These are phyloP conservation scores for Thalassiosira profunda DNA, from an alignment of 108 stramenopile genomes.

Conservation along the genomic window DNA sequence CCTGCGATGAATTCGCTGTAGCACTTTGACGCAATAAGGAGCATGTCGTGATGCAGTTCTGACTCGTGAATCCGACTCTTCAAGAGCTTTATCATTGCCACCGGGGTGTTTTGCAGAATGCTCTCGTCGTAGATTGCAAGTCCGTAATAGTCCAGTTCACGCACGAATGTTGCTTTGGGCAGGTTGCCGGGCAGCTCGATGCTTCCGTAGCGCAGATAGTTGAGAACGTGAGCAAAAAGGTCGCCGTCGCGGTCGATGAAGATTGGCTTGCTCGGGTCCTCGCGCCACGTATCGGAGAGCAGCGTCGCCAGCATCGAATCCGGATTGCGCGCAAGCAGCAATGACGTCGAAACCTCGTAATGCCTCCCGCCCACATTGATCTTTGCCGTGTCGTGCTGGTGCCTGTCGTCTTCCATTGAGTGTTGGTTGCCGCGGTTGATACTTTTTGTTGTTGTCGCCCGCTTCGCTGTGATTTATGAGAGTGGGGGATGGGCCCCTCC, in stretches of 20 bases:
- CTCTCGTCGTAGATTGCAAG: background rate
- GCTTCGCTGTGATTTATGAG: too few species aligned
- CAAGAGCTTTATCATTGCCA: background rate
- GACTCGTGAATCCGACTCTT: background rate
- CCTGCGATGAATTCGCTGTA: conserved; percentile 10
- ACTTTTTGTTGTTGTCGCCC: too few species aligned
- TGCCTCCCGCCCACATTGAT: conserved; percentile 24
- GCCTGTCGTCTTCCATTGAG: too few species aligned
- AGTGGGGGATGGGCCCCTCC: too few species aligned
- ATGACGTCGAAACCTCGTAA: conserved; percentile 18
- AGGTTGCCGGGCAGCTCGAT: conserved; percentile 1
- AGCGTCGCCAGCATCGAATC: conserved; percentile 24
- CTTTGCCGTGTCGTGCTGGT: conserved; percentile 11
- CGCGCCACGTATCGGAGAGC: conserved; percentile 24
- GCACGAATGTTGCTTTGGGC: conserved; percentile 1
- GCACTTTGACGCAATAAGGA: conserved; percentile 4
- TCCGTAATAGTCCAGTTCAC: conserved; percentile 13
- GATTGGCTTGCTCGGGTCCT: conserved; percentile 8
- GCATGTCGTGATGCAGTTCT: background rate
- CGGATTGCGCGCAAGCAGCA: conserved; percentile 2
- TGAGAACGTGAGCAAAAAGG: conserved; percentile 8
- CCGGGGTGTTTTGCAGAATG: background rate
- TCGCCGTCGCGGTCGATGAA: conserved; percentile 25
- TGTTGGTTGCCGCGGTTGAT: too few species aligned
- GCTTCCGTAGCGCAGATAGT: conserved; percentile 29